Base-by-base conservation (phyloP, 2,329 filamentous ascomycete genomes). In the Fusarium sublunatum region DNA sequence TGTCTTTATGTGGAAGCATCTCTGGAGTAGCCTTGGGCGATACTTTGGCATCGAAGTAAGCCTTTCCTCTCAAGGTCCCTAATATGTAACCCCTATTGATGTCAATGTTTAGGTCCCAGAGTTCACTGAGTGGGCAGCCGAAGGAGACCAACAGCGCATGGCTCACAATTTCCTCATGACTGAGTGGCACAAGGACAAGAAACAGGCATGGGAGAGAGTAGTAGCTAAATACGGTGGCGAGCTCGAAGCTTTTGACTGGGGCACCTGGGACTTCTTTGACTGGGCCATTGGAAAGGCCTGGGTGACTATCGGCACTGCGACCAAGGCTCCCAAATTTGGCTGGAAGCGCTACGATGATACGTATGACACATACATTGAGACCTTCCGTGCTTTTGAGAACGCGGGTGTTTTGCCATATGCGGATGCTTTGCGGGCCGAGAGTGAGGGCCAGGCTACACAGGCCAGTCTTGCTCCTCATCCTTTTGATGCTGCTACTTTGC, bases 201-300 rank as follows among this genome's bases (percentile, higher is more conserved):
- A 65, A 24, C 36, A 49, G 7, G 43, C 61, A 24, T 65, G 63
- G 63, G 51, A 51, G 22, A 41, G 29, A n/a, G 61, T 65, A 6
- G 63, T 64, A 7, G 50, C 48, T 9, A 65, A 61, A 15, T 34
- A 65, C 13, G 63, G 63, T 1, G 62, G 62, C 6, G 34, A 58
- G 5, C 42, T 53, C 7, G 53, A 65, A 6, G 63, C 63, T 15
- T 64, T 53, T 15, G 41, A 55, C 12, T 65, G 61, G 63, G 63
- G 63, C 4, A 65, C 63, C 6, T 65, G 57, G 60, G 60, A 65
- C 43, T 65, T 65, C 25, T 61, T 65, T 10, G 63, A 64, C 36
- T 65, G 63, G 63, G 60, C 57, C 4, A 49, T 65, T 13, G 63
- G 63, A 28, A 65, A 65, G 46, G 46, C 61, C 15, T 65, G 61